Evolutionary conservation across 495 filamentous ascomycete genomes (phyloP).

Genomic region (Tirmania nivea): DNA sequence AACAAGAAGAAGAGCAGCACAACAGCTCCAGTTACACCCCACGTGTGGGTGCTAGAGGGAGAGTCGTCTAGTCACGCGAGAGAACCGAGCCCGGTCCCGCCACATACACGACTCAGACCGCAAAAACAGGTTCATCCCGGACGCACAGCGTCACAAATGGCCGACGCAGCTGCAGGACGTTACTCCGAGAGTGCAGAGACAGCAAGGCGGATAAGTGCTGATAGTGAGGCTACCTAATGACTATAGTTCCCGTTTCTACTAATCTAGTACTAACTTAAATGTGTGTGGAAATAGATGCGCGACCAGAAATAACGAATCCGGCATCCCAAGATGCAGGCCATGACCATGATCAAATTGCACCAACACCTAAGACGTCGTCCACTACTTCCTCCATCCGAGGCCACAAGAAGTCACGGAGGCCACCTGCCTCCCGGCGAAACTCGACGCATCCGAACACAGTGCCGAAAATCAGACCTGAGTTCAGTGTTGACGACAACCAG

Average conservation of each 20-base stretch:
- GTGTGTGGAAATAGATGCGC: too few relatives aligned
- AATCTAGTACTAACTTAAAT: too few relatives aligned
- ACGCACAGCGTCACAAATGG: too few relatives aligned
- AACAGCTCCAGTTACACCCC: not conserved
- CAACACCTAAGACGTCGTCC: slow-evolving; percentile 9
- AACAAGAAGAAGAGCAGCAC: not conserved
- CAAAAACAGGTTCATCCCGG: not conserved
- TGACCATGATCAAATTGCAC: not conserved
- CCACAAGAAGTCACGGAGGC: slow-evolving; percentile 12
- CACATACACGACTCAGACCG: not conserved
- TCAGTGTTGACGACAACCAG: slow-evolving; percentile 81
- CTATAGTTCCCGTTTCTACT: too few relatives aligned
- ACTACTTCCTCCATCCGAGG: slow-evolving; percentile 9
- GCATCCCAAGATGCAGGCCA: too few relatives aligned
- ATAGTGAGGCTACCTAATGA: too few relatives aligned
- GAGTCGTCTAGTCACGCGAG: not conserved
- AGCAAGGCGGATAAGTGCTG: too few relatives aligned
- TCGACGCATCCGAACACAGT: slow-evolving; percentile 14
- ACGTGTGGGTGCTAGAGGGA: not conserved
- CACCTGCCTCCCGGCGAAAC: slow-evolving; percentile 9
- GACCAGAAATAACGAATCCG: too few relatives aligned
- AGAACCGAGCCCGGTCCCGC: not conserved
- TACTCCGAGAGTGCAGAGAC: too few relatives aligned
- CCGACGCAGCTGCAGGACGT: too few relatives aligned
- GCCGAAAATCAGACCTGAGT: slow-evolving; percentile 34